Percentiles rank a stretch among this genome's conserved stretches.
Evolutionary conservation across 768 basidiomycete genomes (phyloP).

Genomic region (Mycena maculata): DNA sequence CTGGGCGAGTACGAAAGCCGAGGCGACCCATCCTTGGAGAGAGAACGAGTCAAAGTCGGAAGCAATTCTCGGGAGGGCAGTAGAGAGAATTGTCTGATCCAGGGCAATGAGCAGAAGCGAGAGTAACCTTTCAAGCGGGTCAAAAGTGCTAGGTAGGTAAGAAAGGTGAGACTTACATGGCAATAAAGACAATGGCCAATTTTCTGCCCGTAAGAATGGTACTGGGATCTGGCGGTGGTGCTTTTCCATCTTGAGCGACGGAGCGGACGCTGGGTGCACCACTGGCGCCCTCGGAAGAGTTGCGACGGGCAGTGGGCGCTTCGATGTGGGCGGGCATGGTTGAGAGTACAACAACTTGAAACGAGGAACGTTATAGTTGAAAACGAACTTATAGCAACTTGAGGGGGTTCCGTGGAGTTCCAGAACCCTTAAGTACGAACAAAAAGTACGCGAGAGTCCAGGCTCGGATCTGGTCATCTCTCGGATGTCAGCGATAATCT

Average conservation of each 20-base stretch:
- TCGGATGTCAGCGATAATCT: too few relatives aligned
- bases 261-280: neutral
- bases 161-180: constrained; percentile 6
- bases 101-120: constrained; percentile 43
- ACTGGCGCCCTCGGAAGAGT: neutral
- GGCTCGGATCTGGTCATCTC: too few relatives aligned
- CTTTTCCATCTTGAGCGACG: neutral
- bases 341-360: too few relatives aligned
- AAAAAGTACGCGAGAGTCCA: too few relatives aligned
- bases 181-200: constrained; percentile 23
- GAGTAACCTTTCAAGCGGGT: constrained; percentile 13
- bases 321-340: too few relatives aligned
- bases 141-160: neutral
- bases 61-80: constrained; percentile 44
- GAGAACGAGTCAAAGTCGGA: constrained; percentile 26
- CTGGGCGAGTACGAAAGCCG: constrained; percentile 41
- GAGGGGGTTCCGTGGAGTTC: too few relatives aligned
- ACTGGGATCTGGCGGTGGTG: neutral
- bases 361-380: too few relatives aligned
- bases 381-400: too few relatives aligned
- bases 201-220: constrained; percentile 19
- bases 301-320: too few relatives aligned
- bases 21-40: constrained; percentile 25
- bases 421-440: too few relatives aligned
- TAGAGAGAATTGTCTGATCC: constrained; percentile 54